A percentile compares a stretch with the other conserved stretches of the same genome.
These are phyloP conservation scores for Yamadazyma oceani DNA, from an alignment of 1,139 yeast genomes.

Conservation along the genomic window DNA sequence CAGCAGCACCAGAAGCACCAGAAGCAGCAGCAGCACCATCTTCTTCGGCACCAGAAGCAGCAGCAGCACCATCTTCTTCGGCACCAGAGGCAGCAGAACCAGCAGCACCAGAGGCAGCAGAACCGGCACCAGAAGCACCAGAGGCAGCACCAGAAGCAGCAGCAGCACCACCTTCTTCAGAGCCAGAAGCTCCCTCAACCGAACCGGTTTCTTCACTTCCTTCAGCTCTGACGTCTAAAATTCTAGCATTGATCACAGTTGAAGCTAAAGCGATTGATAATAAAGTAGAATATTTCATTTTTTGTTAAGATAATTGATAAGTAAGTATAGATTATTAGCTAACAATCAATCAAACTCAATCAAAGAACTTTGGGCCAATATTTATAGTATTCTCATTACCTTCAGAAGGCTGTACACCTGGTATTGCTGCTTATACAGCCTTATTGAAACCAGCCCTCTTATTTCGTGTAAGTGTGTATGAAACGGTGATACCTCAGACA, in stretches of 20 bases:
- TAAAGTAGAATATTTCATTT: slow-evolving; percentile 19
- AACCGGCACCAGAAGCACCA: slow-evolving; percentile 12
- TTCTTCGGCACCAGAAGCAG: slow-evolving; percentile 8
- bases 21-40: slow-evolving; percentile 9
- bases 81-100: slow-evolving; percentile 8
- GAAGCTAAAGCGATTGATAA: slow-evolving; percentile 15
- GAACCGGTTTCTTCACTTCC: no score
- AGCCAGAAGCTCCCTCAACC: slow-evolving; percentile 5
- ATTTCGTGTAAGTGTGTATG: background rate
- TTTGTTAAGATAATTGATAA: no score
- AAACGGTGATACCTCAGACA: background rate
- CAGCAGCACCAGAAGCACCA: slow-evolving; percentile 8
- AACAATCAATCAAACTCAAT: no score
- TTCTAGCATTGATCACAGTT: slow-evolving; percentile 16
- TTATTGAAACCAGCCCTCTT: background rate
- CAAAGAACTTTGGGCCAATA: no score
- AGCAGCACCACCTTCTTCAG: slow-evolving; percentile 19
- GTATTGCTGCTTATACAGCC: background rate
- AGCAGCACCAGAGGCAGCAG: slow-evolving; percentile 10
- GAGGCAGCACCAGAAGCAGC: slow-evolving; percentile 17
- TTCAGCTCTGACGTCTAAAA: slow-evolving; percentile 12
- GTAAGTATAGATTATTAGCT: no score
- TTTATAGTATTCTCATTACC: no score
- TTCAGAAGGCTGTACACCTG: no score
- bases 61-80: slow-evolving; percentile 7